These are phyloP conservation scores for Rosa hybrid DNA, from an alignment of 331 rosid species.

Conservation along the genomic window DNA sequence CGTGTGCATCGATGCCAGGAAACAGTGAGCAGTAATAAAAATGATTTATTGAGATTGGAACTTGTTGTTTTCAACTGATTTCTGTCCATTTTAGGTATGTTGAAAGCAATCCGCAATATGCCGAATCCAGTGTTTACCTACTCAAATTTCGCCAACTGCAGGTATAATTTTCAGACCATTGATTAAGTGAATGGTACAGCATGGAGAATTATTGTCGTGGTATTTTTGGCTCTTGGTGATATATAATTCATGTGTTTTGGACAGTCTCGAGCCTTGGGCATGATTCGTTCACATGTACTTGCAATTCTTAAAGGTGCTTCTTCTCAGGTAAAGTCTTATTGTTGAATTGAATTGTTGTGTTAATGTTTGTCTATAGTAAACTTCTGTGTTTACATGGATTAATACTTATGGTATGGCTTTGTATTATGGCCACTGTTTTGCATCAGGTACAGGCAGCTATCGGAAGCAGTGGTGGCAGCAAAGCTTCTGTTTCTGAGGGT, in stretches of 20 bases:
- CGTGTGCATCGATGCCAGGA: conserved; percentile 10
- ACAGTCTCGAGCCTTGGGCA: conserved; percentile 95
- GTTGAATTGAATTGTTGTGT: conserved; percentile 19
- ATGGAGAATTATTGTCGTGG: conserved; percentile 2
- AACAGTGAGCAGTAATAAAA: conserved; percentile 7
- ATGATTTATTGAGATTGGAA: conserved; percentile 15
- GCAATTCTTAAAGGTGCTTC: conserved; percentile 90
- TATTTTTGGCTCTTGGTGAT: conserved; percentile 27
- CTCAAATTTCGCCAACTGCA: conserved; percentile 97
- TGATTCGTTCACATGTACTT: conserved; percentile 90
- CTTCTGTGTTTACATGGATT: background rate
- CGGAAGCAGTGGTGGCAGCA: conserved; percentile 71
- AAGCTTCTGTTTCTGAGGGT: conserved; percentile 85
- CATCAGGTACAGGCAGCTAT: conserved; percentile 90
- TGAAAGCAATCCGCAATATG: conserved; percentile 91
- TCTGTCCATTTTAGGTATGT: conserved; percentile 66
- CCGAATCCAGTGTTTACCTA: conserved; percentile 94
- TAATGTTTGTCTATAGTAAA: background rate
- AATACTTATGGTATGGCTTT: background rate
- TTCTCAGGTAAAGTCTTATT: conserved; percentile 73
- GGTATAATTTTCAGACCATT: conserved; percentile 46
- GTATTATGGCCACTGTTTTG: conserved; percentile 17
- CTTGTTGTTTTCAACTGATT: background rate
- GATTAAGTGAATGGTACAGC: conserved; percentile 7
- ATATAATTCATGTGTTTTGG: conserved; percentile 33